phyloP scores from a whole-genome alignment of 2,329 filamentous ascomycete species.

The Fusarium brachygibbosum region DNA sequence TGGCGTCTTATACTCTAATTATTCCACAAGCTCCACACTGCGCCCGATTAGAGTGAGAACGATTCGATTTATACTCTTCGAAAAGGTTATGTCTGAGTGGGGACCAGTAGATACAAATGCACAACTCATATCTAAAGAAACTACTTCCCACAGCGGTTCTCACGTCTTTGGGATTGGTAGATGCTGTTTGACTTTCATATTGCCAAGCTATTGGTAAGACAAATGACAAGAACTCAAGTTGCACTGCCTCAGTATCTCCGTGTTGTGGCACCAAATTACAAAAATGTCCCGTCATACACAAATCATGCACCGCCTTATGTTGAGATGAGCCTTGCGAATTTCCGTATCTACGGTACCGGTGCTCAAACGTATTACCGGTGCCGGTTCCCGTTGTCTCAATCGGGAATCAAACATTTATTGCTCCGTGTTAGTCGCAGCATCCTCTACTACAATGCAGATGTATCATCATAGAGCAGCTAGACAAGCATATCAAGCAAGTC shows the following conservation, averaged over 20 bases:
- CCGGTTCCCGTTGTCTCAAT: not conserved
- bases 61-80: no score
- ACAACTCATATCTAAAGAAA: no score
- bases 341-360: not conserved
- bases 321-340: not conserved
- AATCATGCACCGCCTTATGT: not conserved
- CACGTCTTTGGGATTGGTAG: not conserved
- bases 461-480: not conserved
- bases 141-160: not conserved
- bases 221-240: not conserved
- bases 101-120: no score
- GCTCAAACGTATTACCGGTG: constrained; percentile 2
- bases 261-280: not conserved
- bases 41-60: not conserved
- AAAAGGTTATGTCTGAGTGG: no score
- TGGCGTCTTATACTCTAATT: constrained; percentile 10
- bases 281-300: not conserved
- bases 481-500: not conserved
- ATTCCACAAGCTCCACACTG: not conserved
- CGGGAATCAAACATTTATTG: not conserved
- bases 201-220: not conserved
- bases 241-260: constrained; percentile 10
- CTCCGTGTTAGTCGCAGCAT: not conserved
- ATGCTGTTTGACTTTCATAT: not conserved
- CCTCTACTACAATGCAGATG: not conserved